Percentiles rank a stretch among this genome's conserved stretches.
Conservation (phyloP, 306 rosid genomes). For the Vicia villosa region DNA sequence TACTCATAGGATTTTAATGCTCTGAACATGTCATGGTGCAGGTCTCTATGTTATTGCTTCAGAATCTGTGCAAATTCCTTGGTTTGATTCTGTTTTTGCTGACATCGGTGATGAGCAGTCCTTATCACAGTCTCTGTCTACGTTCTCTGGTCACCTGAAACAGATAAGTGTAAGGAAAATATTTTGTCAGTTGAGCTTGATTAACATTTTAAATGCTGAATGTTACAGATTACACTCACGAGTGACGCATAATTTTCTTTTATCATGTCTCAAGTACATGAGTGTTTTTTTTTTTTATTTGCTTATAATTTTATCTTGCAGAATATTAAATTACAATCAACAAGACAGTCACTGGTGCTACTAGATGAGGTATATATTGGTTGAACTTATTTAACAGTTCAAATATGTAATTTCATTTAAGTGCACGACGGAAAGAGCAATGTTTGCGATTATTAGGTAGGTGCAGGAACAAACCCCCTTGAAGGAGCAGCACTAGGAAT, state of each 20-base stretch:
- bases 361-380: constrained; percentile 75
- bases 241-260: not conserved
- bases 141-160: constrained; percentile 94
- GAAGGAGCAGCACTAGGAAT: constrained; percentile 98
- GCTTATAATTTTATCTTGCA: constrained; percentile 45
- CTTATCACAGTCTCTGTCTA: constrained; percentile 83
- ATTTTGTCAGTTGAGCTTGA: constrained; percentile 8
- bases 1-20: constrained; percentile 23
- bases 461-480: constrained; percentile 95
- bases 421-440: constrained; percentile 13
- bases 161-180: constrained; percentile 78
- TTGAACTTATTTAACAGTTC: constrained; percentile 16
- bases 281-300: constrained; percentile 14
- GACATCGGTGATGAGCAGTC: constrained; percentile 98
- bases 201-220: constrained; percentile 18
- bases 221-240: not conserved
- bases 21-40: constrained; percentile 42
- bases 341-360: constrained; percentile 76
- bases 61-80: constrained; percentile 85
- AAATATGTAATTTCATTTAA: constrained; percentile 18
- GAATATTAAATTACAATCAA: constrained; percentile 76
- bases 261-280: not conserved
- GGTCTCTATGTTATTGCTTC: constrained; percentile 93
- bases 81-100: constrained; percentile 94
- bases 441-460: constrained; percentile 69